Base-by-base conservation (phyloP, 208 protist species). In the Novymonas esmeraldas region DNA sequence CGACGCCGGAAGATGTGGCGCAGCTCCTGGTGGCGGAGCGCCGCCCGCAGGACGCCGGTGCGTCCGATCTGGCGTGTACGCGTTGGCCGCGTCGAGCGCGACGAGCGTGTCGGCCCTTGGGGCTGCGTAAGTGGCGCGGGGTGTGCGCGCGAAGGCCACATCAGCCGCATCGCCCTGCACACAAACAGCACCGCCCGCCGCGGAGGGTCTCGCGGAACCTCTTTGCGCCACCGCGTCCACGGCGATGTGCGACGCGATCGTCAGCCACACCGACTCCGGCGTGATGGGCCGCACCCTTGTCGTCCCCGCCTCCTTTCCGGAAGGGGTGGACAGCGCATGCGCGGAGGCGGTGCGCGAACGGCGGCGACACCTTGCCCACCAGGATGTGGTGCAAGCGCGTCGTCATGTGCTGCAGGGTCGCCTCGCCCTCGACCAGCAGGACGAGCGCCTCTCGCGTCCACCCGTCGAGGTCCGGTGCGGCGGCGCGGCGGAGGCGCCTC, bases 21-120 rank as follows among this genome's bases (percentile, higher is more conserved):
- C 48, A 76, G 58, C 24, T 1, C 18, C 3, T 26, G 6, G n/a
- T 62, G 29, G 0, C 13, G 28, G 63, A 64, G 75, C 16, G 41
- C 14, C 31, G 49, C 64, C 42, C 42, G 14, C 3, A 82, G 49
- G 0, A 78, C 69, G 0, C 13, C 4, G 2, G 18, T 9, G 1
- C 71, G 36, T 0, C 36, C 59, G 4, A 82, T 44, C 0, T 46
- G 31, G 48, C 76, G n/a, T 82, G 66, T 78, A 82, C 29, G 77
- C 77, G 45, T 78, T 82, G 2, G 64, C 46, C 22, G 61, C 77
- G 49, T 82, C 77, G 11, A 82, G 50, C 2, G 69, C 64, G 39
- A 73, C 77, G 3, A 77, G 18, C 13, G 59, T 70, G 49, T 74
- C 68, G 28, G 42, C 54, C 18, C 2, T 9, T 2, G 3, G 36